A percentile compares a stretch with the other conserved stretches of the same genome.
These are phyloP conservation scores for Phytomonas sp. DNA, from an alignment of 208 protist genomes.

Conservation along the genomic window DNA sequence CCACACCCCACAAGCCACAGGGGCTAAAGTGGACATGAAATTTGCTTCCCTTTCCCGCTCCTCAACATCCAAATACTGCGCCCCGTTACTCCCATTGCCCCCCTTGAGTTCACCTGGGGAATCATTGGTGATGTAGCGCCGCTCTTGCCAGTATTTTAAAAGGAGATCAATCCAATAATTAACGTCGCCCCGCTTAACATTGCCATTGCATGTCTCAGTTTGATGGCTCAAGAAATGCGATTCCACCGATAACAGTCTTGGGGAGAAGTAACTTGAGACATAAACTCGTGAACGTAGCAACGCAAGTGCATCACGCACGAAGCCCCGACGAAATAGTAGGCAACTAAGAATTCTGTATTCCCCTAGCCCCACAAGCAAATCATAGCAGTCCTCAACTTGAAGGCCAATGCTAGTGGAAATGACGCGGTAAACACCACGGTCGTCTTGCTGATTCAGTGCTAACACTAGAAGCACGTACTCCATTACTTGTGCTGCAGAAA, in stretches of 20 bases:
- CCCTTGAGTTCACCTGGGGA: not conserved
- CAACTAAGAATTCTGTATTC: conserved; percentile 69
- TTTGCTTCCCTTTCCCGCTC: not conserved
- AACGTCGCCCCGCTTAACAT: not conserved
- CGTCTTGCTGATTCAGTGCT: conserved; percentile 52
- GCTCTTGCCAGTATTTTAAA: not conserved
- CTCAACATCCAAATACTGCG: not conserved
- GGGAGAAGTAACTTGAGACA: conserved; percentile 11
- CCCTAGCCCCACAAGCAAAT: conserved; percentile 34
- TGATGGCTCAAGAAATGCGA: not conserved
- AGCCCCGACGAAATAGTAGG: conserved; percentile 41
- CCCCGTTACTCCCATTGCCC: not conserved
- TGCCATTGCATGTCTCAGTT: not conserved
- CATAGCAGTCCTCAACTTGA: conserved; percentile 47
- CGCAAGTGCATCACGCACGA: conserved; percentile 14
- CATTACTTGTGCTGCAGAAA: conserved; percentile 25
- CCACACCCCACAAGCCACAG: not conserved
- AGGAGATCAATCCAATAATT: not conserved
- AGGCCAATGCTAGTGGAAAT: conserved; percentile 24
- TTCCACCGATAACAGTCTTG: not conserved
- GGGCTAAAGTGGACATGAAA: not conserved
- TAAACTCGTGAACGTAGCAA: conserved; percentile 25
- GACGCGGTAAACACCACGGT: conserved; percentile 36
- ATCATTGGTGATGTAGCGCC: not conserved
- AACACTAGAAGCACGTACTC: conserved; percentile 66